phyloP scores from a whole-genome alignment of 106 monocot genomes.

The Dendrobium chrysotoxum region DNA sequence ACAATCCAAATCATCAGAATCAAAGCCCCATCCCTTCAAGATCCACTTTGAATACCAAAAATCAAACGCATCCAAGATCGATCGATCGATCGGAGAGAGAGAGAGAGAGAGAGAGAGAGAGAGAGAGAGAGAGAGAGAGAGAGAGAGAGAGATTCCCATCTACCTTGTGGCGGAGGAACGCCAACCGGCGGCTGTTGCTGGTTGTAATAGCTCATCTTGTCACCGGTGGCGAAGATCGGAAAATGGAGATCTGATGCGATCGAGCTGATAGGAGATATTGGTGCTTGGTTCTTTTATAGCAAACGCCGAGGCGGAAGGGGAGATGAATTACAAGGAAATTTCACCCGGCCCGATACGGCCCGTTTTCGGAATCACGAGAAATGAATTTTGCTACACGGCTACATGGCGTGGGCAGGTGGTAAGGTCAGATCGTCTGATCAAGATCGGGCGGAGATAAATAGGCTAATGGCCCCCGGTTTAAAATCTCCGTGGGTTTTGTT shows the following conservation, averaged over 20 bases:
- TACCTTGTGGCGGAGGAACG: constrained; percentile 68
- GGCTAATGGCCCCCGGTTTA: background rate
- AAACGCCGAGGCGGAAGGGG: background rate
- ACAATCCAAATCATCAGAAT: background rate
- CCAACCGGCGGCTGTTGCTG: constrained; percentile 60
- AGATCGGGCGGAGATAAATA: background rate
- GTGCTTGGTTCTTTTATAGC: background rate
- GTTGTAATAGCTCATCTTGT: constrained; percentile 52
- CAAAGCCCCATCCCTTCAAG: background rate
- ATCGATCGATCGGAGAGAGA: background rate
- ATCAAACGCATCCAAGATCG: background rate
- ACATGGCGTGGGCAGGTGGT: background rate
- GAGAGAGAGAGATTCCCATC: background rate
- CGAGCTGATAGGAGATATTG: background rate
- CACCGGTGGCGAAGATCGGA: background rate
- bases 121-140: background rate
- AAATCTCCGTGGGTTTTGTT: background rate
- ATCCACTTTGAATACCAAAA: background rate
- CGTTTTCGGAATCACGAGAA: background rate
- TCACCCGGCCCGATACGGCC: background rate
- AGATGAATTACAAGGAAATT: background rate
- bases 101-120: background rate
- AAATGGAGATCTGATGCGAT: background rate
- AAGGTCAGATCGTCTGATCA: background rate
- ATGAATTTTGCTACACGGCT: background rate